phyloP scores from a whole-genome alignment of 2,329 filamentous ascomycete species.

The Microdochium trichocladiopsis region DNA sequence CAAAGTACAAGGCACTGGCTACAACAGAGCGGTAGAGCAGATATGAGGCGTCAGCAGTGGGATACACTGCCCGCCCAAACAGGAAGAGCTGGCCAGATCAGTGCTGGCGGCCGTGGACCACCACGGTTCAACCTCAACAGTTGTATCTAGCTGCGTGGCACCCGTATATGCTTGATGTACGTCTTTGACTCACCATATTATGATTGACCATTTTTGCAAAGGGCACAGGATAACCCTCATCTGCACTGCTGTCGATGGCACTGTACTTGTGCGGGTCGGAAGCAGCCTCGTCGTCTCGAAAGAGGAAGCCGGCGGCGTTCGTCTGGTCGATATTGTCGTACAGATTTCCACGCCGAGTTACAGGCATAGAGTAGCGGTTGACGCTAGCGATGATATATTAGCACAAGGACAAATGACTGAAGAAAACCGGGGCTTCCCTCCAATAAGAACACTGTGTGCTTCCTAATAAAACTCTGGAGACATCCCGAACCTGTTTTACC shows the following conservation, averaged over 20 bases:
- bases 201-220: conserved; percentile 52
- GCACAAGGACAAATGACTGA: conserved; percentile 1
- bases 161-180: too few species aligned
- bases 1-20: too few species aligned
- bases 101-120: neutral
- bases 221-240: conserved; percentile 84
- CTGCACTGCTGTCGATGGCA: conserved; percentile 58
- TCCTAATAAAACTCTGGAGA: too few species aligned
- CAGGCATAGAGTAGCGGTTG: conserved; percentile 92
- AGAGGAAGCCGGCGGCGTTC: conserved; percentile 79
- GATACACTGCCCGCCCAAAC: too few species aligned
- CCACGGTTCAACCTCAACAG: neutral
- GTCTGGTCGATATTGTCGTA: conserved; percentile 72
- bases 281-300: conserved; percentile 65
- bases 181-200: conserved; percentile 32
- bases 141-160: neutral
- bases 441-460: too few species aligned
- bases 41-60: too few species aligned
- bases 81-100: neutral
- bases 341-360: conserved; percentile 62
- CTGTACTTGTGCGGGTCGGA: conserved; percentile 64
- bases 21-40: too few species aligned
- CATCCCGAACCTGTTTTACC: neutral
- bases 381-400: conserved; percentile 41
- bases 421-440: too few species aligned